Percentiles rank a stretch among this genome's conserved stretches.
Evolutionary conservation across 2,329 filamentous ascomycete species (phyloP).

Genomic region (Coleophoma eucalyptorum): DNA sequence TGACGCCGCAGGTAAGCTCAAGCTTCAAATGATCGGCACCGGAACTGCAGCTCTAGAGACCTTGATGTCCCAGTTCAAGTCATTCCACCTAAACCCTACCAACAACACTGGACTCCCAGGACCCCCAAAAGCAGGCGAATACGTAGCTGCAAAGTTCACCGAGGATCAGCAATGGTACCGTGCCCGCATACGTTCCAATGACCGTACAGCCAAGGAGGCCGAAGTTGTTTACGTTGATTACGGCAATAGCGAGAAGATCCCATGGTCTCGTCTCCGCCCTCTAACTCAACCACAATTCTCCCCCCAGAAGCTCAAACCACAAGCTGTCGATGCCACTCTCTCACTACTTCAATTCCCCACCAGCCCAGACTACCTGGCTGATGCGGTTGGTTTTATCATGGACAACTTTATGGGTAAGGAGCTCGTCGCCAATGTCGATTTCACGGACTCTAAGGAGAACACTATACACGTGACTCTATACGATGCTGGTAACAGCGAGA

Average conservation of each 20-base stretch:
- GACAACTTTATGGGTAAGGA: constrained; percentile 71
- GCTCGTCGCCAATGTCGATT: constrained; percentile 89
- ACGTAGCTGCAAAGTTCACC: constrained; percentile 86
- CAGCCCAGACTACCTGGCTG: constrained; percentile 75
- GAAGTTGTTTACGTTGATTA: constrained; percentile 96
- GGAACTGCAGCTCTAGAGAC: constrained; percentile 82
- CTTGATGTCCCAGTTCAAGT: constrained; percentile 86
- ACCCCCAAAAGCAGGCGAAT: constrained; percentile 85
- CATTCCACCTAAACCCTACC: constrained; percentile 81
- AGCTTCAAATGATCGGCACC: constrained; percentile 85
- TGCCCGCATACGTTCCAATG: constrained; percentile 84
- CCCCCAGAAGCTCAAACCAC: constrained; percentile 75
- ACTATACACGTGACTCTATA: constrained; percentile 84
- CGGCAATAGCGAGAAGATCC: constrained; percentile 85
- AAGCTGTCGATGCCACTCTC: constrained; percentile 82
- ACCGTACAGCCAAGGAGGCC: constrained; percentile 81
- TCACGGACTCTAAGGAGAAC: constrained; percentile 71
- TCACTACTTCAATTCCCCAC: constrained; percentile 87
- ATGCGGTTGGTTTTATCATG: constrained; percentile 72
- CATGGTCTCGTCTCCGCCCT: constrained; percentile 81
- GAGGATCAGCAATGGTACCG: constrained; percentile 94
- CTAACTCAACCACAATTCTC: constrained; percentile 77
- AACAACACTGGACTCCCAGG: constrained; percentile 72
- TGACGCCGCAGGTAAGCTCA: constrained; percentile 76
- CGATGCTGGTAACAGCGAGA: constrained; percentile 63